Conservation (phyloP, 192 early-diverging fungal genomes). For the Phlyctochytrium arcticum region DNA sequence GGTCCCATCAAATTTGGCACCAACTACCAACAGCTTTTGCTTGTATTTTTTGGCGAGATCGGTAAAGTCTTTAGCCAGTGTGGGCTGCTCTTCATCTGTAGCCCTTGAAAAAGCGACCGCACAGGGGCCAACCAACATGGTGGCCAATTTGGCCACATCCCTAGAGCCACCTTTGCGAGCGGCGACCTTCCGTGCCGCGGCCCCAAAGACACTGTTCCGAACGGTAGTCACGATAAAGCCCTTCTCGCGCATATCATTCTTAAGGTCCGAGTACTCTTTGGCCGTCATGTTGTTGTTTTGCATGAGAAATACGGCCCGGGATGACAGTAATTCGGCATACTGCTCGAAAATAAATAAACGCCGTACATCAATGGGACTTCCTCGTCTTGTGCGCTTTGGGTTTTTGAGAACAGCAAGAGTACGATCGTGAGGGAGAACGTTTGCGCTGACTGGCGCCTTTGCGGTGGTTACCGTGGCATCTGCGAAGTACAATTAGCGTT, state of each 20-base stretch:
- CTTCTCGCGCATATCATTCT: constrained; percentile 16
- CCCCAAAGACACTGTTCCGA: constrained; percentile 19
- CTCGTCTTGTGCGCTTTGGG: constrained; percentile 13
- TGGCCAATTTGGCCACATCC: not conserved
- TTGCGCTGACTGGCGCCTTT: too few relatives aligned
- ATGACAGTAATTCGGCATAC: constrained; percentile 23
- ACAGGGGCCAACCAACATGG: constrained; percentile 13
- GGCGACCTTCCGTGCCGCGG: not conserved
- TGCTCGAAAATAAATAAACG: constrained; percentile 22
- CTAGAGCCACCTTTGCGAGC: not conserved
- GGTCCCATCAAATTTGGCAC: constrained; percentile 25
- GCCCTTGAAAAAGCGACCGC: constrained; percentile 22
- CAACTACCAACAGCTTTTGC: constrained; percentile 24
- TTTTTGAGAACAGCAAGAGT: constrained; percentile 5
- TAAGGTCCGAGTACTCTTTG: constrained; percentile 11
- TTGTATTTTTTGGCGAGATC: constrained; percentile 11
- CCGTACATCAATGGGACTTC: constrained; percentile 22
- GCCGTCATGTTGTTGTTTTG: constrained; percentile 27
- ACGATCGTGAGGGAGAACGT: too few relatives aligned
- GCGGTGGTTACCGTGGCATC: too few relatives aligned
- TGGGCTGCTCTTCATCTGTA: constrained; percentile 9
- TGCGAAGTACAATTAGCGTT: too few relatives aligned
- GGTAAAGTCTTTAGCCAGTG: constrained; percentile 18
- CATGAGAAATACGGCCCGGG: constrained; percentile 26
- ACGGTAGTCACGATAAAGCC: constrained; percentile 21